Evolutionary conservation across 768 basidiomycete species (phyloP).

Genomic region (Epithele typhae): DNA sequence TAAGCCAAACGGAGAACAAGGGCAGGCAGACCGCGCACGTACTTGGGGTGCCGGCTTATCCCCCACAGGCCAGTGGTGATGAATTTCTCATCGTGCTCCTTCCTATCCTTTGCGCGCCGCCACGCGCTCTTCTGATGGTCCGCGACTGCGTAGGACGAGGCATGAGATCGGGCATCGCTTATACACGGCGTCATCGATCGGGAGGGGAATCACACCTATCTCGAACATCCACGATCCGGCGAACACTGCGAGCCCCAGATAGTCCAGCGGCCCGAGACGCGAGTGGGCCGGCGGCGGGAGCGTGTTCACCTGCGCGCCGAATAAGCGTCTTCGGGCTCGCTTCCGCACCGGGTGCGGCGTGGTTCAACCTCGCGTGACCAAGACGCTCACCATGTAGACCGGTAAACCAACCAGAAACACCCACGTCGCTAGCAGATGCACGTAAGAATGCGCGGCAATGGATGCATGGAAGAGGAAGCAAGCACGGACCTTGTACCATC

Average conservation of each 20-base stretch:
- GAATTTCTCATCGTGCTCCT: slow-evolving; percentile 68
- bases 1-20: neutral
- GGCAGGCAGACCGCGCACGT: slow-evolving; percentile 5
- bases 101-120: slow-evolving; percentile 53
- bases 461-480: neutral
- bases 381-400: slow-evolving; percentile 48
- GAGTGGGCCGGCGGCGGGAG: slow-evolving; percentile 48
- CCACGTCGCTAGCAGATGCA: slow-evolving; percentile 48
- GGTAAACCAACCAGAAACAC: slow-evolving; percentile 65
- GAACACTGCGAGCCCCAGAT: slow-evolving; percentile 49
- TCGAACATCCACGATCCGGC: slow-evolving; percentile 56
- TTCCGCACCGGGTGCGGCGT: too few species aligned
- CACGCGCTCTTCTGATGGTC: slow-evolving; percentile 64
- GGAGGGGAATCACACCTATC: slow-evolving; percentile 33
- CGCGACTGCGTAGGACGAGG: slow-evolving; percentile 33
- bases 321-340: too few species aligned
- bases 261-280: slow-evolving; percentile 50
- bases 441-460: neutral
- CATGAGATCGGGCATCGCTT: too few species aligned
- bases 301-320: slow-evolving; percentile 38
- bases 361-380: too few species aligned
- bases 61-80: slow-evolving; percentile 67
- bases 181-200: too few species aligned
- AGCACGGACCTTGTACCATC: slow-evolving; percentile 49
- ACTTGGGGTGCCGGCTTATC: slow-evolving; percentile 73